Conservation (phyloP, 1,139 yeast genomes). For the Taphrina populina region DNA sequence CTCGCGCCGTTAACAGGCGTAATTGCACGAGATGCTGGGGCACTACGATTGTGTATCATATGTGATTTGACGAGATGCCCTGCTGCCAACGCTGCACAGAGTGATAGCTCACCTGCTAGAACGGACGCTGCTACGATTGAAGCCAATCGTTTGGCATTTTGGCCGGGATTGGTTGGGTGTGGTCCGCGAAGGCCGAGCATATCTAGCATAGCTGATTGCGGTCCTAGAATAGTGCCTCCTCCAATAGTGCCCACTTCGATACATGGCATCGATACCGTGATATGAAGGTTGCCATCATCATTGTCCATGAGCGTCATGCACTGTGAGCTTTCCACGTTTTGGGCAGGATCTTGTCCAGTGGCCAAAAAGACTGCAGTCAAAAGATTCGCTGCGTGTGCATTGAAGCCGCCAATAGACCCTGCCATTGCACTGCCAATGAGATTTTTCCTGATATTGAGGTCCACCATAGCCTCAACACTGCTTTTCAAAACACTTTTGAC, state of each 20-base stretch:
- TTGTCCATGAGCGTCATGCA: slow-evolving; percentile 95
- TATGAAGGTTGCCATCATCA: slow-evolving; percentile 71
- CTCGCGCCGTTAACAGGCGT: slow-evolving; percentile 26
- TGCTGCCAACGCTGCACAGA: slow-evolving; percentile 93
- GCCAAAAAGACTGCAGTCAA: slow-evolving; percentile 93
- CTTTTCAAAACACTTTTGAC: slow-evolving; percentile 82
- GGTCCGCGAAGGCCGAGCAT: slow-evolving; percentile 94
- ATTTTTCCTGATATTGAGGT: slow-evolving; percentile 82
- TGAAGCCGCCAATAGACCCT: slow-evolving; percentile 95
- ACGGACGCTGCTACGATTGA: slow-evolving; percentile 91
- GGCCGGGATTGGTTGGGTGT: slow-evolving; percentile 89
- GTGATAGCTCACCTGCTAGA: slow-evolving; percentile 91
- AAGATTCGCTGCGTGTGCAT: slow-evolving; percentile 95
- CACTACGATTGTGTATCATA: slow-evolving; percentile 82
- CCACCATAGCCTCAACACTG: slow-evolving; percentile 87
- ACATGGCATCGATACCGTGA: slow-evolving; percentile 97
- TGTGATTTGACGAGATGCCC: slow-evolving; percentile 98
- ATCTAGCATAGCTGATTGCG: slow-evolving; percentile 95
- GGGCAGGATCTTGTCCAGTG: slow-evolving; percentile 65
- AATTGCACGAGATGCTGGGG: slow-evolving; percentile 17
- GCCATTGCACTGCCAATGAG: slow-evolving; percentile 98
- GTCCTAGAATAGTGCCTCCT: slow-evolving; percentile 96
- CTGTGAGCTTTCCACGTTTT: slow-evolving; percentile 89
- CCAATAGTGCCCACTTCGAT: slow-evolving; percentile 99
- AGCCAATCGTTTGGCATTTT: slow-evolving; percentile 93